Evolutionary conservation across 768 basidiomycete genomes (phyloP).

Genomic region (Phallus indusiatus): DNA sequence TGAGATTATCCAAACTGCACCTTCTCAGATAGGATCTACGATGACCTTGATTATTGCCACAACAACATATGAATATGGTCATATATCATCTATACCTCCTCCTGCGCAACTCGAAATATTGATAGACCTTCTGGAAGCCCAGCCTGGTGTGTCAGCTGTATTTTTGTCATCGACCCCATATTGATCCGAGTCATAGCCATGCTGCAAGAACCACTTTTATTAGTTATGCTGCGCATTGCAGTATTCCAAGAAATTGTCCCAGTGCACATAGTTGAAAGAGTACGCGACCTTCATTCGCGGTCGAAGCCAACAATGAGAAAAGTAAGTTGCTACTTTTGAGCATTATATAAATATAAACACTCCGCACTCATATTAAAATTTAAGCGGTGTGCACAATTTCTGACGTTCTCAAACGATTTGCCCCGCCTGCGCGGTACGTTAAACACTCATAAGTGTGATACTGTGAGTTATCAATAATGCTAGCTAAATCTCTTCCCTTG

Average conservation of each 20-base stretch:
- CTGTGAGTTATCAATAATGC: slow-evolving; percentile 33
- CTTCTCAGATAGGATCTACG: slow-evolving; percentile 39
- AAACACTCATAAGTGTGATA: slow-evolving; percentile 38
- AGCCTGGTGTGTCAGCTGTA: slow-evolving; percentile 31
- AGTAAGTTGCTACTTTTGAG: slow-evolving; percentile 1
- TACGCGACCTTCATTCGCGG: slow-evolving; percentile 33
- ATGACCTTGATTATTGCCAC: slow-evolving; percentile 61
- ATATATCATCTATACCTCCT: slow-evolving; percentile 41
- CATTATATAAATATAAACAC: background rate
- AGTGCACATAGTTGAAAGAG: slow-evolving; percentile 29
- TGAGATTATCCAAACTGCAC: background rate
- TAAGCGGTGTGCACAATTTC: slow-evolving; percentile 67
- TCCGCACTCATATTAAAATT: background rate
- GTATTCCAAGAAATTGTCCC: slow-evolving; percentile 50
- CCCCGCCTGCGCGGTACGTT: slow-evolving; percentile 38
- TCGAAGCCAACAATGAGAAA: slow-evolving; percentile 22
- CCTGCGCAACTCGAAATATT: slow-evolving; percentile 38
- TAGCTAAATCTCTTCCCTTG: slow-evolving; percentile 1
- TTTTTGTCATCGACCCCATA: slow-evolving; percentile 5
- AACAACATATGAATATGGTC: slow-evolving; percentile 52
- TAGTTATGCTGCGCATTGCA: slow-evolving; percentile 61
- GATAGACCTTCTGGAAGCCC: slow-evolving; percentile 29
- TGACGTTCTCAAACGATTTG: slow-evolving; percentile 36
- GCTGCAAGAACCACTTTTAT: slow-evolving; percentile 63
- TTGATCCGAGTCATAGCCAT: slow-evolving; percentile 34